Evolutionary conservation across 73 alveolate genomes (phyloP).

Genomic region (Vitrella brassicaformis): DNA sequence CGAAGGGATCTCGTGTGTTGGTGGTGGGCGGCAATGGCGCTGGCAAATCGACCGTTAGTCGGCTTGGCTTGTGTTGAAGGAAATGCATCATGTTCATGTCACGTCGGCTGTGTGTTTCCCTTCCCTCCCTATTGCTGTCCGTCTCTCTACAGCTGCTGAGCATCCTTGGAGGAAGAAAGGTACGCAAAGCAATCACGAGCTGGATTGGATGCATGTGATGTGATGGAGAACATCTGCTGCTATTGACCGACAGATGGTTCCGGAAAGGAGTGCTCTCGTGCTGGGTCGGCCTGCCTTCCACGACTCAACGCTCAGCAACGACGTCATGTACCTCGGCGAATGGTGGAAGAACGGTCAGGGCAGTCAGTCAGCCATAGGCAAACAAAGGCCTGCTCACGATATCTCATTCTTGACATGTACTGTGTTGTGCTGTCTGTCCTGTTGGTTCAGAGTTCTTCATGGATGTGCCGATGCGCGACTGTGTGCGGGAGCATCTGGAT

Average conservation of each 20-base stretch:
- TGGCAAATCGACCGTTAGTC: neutral
- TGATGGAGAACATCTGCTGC: neutral
- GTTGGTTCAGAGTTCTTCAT: neutral
- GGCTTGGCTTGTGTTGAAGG: neutral
- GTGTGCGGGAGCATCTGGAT: neutral
- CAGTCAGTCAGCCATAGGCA: no score
- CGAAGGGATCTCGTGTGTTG: no score
- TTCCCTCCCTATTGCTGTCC: neutral
- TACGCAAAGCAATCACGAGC: neutral
- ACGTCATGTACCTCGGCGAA: neutral
- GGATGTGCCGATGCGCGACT: neutral
- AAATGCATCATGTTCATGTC: neutral
- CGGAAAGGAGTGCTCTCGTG: neutral
- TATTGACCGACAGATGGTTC: no score
- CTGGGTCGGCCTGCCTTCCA: neutral
- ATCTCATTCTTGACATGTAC: neutral
- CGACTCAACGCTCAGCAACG: neutral
- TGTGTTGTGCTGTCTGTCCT: neutral
- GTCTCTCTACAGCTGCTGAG: neutral
- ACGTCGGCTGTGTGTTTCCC: neutral
- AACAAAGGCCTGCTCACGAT: no score
- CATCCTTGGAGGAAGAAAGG: no score
- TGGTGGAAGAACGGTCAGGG: neutral
- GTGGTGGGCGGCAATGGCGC: neutral
- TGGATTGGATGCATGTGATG: neutral